phyloP scores from a whole-genome alignment of 371 early-diverging fungal species.

The Batkoa obscura region DNA sequence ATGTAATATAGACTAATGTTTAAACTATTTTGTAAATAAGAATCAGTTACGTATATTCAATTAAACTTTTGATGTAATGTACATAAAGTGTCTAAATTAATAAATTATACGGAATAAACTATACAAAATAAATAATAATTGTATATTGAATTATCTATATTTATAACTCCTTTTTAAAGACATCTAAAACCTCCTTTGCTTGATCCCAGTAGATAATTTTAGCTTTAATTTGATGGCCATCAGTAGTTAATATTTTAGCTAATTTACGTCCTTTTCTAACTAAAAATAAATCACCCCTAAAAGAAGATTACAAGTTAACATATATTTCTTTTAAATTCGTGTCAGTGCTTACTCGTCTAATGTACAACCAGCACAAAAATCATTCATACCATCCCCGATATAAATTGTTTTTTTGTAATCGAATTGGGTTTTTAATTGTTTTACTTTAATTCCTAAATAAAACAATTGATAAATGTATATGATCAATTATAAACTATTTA shows the following conservation, averaged over 20 bases:
- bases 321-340: not conserved
- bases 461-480: too few species aligned
- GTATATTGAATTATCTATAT: too few species aligned
- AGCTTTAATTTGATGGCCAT: not conserved
- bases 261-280: not conserved
- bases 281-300: not conserved
- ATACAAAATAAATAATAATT: too few species aligned
- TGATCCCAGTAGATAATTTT: not conserved
- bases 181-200: not conserved
- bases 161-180: not conserved
- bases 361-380: not conserved
- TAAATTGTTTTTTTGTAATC: not conserved
- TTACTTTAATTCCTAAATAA: not conserved
- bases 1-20: too few species aligned
- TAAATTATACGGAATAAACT: too few species aligned
- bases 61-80: too few species aligned
- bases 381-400: not conserved
- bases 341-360: not conserved
- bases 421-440: not conserved
- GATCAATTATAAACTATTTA: not conserved
- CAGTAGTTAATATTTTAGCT: not conserved
- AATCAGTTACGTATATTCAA: too few species aligned
- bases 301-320: not conserved
- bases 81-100: too few species aligned
- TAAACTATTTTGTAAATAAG: too few species aligned